Evolutionary conservation across 805 yeast genomes (phyloP), one percentile per base, ranked within the genome.

Genomic region (Metschnikowia aberdeeniae): DNA sequence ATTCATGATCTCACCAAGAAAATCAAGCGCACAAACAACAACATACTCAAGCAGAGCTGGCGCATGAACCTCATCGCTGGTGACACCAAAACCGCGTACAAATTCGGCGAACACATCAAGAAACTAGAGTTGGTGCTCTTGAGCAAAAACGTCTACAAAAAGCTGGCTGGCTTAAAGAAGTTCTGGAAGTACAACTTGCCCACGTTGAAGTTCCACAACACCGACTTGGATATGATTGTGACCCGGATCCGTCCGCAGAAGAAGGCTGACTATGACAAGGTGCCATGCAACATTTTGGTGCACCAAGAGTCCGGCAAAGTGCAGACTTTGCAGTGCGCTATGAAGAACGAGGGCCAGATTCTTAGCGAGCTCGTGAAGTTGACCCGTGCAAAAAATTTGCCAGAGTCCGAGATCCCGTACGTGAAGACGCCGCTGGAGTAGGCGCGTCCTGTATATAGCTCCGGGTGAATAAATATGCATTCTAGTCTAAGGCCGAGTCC

Each of bases 121-220:
- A 68, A 69, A 45, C 57, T 84, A 31, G 82, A 82, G 54, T 57
- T 84, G 43, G 59, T 77, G 20, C 73, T 84, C 59, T 57, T 65
- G 45, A 57, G 58, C 35, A 80, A 80, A 53, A 67, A 61, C 50
- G 50, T 52, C 32, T 59, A 58, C 43, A 61, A 60, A 34, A 84
- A 86, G 1, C 81, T 83, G 55, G 72, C 76, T 67, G 90, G 90
- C 1, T 77, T 86, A 45, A 79, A 82, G 56, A 76, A 77, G 53
- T 87, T 89, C 65, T 86, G 95, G 93, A 79, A 78, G 55, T 67
- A 72, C 42, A 77, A 80, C 64, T 69, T 89, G 46, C 95, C 93
- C 22, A 80, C 89, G 6, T 72, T 89, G 51, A 82, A 80, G 61
- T 89, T 86, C 63, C 90, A 88, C 68, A 89, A 89, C 63, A 90